Conservation (phyloP, 306 rosid species). For the Cicer arietinum region DNA sequence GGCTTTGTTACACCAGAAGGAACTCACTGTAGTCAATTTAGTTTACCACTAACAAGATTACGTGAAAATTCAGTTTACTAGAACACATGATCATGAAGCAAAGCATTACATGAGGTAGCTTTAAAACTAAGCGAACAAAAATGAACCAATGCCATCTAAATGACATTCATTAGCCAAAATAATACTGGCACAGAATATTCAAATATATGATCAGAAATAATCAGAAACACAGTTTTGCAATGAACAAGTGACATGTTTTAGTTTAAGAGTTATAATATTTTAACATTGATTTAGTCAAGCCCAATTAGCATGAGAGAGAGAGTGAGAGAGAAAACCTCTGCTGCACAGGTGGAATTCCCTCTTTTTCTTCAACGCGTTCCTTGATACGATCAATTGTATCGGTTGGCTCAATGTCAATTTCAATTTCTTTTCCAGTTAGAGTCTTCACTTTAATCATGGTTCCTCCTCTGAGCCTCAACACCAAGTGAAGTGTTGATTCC, state of each 20-base stretch:
- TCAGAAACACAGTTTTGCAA: slow-evolving; percentile 13
- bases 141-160: slow-evolving; percentile 29
- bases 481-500: slow-evolving; percentile 96
- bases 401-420: slow-evolving; percentile 93
- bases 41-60: neutral
- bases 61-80: slow-evolving; percentile 14
- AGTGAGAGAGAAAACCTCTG: slow-evolving; percentile 66
- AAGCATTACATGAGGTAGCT: neutral
- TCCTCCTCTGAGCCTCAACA: slow-evolving; percentile 97
- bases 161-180: slow-evolving; percentile 13
- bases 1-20: too few species aligned
- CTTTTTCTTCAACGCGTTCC: slow-evolving; percentile 97
- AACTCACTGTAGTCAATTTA: too few species aligned
- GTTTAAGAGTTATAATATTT: slow-evolving; percentile 24
- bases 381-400: slow-evolving; percentile 94
- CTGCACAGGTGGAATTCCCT: slow-evolving; percentile 99
- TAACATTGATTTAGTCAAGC: slow-evolving; percentile 1
- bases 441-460: slow-evolving; percentile 99
- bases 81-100: slow-evolving; percentile 5
- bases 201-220: slow-evolving; percentile 16
- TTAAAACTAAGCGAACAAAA: slow-evolving; percentile 2
- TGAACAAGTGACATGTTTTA: slow-evolving; percentile 24
- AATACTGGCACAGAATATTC: neutral
- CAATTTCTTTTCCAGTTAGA: slow-evolving; percentile 97
- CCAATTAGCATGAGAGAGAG: slow-evolving; percentile 14